Percentiles rank a stretch among this genome's conserved stretches.
These are phyloP conservation scores for Nymphaea thermarum DNA, from an alignment of 164 flowering plant species.

Conservation along the genomic window DNA sequence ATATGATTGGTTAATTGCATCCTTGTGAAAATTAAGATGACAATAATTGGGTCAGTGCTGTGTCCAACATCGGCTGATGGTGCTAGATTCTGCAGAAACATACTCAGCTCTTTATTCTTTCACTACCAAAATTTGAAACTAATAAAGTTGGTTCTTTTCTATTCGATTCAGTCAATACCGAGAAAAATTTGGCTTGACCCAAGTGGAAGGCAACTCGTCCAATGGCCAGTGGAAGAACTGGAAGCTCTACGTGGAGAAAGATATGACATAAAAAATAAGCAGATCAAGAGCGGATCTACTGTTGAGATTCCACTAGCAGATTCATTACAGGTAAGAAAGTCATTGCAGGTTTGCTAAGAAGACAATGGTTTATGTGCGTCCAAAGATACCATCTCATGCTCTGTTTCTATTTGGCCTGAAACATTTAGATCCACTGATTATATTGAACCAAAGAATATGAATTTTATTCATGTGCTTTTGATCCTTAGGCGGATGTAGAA, in stretches of 20 bases:
- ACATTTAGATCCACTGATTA: not conserved
- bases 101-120: too few relatives aligned
- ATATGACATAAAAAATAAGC: conserved; percentile 14
- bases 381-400: too few relatives aligned
- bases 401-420: not conserved
- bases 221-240: conserved; percentile 77
- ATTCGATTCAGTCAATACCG: conserved; percentile 42
- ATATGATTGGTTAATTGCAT: too few relatives aligned
- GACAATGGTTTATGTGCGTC: too few relatives aligned
- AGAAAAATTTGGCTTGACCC: conserved; percentile 62
- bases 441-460: not conserved
- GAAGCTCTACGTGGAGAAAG: conserved; percentile 29
- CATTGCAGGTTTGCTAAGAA: not conserved
- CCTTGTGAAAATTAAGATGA: too few relatives aligned
- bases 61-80: too few relatives aligned
- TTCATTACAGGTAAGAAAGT: conserved; percentile 51
- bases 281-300: conserved; percentile 22
- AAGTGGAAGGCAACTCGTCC: conserved; percentile 48
- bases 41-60: too few relatives aligned
- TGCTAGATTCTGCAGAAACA: too few relatives aligned
- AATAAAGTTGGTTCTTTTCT: not conserved
- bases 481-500: conserved; percentile 57
- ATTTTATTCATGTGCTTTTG: not conserved
- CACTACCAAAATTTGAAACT: not conserved
- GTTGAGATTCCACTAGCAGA: conserved; percentile 57